These are phyloP conservation scores for Fusarium bulbicola DNA, from an alignment of 2,329 filamentous ascomycete species.

Conservation along the genomic window DNA sequence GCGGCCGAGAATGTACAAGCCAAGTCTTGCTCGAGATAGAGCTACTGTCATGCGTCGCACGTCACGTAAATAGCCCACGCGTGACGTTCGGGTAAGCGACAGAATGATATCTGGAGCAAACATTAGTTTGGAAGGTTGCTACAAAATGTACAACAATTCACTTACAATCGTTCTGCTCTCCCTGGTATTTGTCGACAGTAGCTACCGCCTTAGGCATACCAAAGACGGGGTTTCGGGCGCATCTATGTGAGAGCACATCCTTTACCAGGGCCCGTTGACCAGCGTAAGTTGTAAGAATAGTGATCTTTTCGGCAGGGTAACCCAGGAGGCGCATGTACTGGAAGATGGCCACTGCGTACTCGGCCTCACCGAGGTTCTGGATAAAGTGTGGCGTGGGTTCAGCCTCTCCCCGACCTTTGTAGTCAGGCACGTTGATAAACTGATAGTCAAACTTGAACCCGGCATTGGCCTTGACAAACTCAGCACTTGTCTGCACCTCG, in stretches of 20 bases:
- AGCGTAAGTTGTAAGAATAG: constrained; percentile 91
- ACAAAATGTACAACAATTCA: constrained; percentile 37
- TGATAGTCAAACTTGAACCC: constrained; percentile 96
- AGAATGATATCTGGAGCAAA: constrained; percentile 81
- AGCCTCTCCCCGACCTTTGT: constrained; percentile 87
- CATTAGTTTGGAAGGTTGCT: constrained; percentile 30
- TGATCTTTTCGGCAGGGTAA: constrained; percentile 85
- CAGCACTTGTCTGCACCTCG: constrained; percentile 70
- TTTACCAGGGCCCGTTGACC: constrained; percentile 88
- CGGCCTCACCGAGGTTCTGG: constrained; percentile 95
- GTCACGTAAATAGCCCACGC: constrained; percentile 92
- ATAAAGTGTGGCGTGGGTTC: constrained; percentile 95
- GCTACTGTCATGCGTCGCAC: constrained; percentile 94
- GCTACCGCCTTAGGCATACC: constrained; percentile 89
- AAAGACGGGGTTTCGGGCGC: constrained; percentile 84
- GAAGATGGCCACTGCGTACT: constrained; percentile 94
- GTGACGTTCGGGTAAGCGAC: constrained; percentile 87
- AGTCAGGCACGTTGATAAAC: constrained; percentile 94
- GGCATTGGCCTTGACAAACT: constrained; percentile 85
- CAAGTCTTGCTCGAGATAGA: constrained; percentile 88
- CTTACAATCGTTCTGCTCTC: constrained; percentile 98
- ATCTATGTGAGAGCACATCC: constrained; percentile 86
- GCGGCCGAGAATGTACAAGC: constrained; percentile 90
- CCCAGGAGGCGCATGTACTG: constrained; percentile 98
- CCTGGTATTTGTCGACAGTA: constrained; percentile 98